A percentile compares a stretch with the other conserved stretches of the same genome.
These are phyloP conservation scores for Trichoderma aggressivum DNA, from an alignment of 2,329 filamentous ascomycete genomes.

Conservation along the genomic window DNA sequence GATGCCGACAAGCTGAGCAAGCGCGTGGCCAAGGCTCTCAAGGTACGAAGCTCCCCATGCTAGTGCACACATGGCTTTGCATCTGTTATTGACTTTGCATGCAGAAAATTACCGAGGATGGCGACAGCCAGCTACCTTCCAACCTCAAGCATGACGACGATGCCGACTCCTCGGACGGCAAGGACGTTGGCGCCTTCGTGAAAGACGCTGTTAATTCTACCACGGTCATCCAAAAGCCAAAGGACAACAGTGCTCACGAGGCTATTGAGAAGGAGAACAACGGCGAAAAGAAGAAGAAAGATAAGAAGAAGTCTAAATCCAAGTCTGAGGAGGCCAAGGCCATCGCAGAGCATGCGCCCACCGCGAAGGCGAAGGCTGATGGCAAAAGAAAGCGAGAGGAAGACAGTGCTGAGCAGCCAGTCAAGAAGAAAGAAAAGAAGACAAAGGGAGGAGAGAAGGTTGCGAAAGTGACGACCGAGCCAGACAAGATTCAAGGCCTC, in stretches of 20 bases:
- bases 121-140: neutral
- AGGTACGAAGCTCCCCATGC: neutral
- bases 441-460: slow-evolving; percentile 27
- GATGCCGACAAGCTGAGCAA: slow-evolving; percentile 31
- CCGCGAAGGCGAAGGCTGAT: slow-evolving; percentile 14
- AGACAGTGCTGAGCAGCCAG: slow-evolving; percentile 19
- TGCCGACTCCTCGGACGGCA: neutral
- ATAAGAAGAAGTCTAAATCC: slow-evolving; percentile 8
- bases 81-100: neutral
- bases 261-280: neutral
- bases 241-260: neutral
- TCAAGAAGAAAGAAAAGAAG: slow-evolving; percentile 22
- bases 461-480: slow-evolving; percentile 32
- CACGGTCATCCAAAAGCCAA: neutral
- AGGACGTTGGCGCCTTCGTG: neutral
- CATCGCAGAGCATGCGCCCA: neutral
- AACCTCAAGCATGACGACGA: neutral
- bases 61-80: neutral
- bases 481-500: slow-evolving; percentile 53
- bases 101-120: neutral
- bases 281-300: slow-evolving; percentile 6
- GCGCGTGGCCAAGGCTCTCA: slow-evolving; percentile 19
- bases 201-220: neutral
- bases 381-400: slow-evolving; percentile 19
- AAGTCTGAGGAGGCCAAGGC: neutral